Base-by-base conservation (phyloP, 2,329 filamentous ascomycete species). In the Clarireedia homoeocarpa region DNA sequence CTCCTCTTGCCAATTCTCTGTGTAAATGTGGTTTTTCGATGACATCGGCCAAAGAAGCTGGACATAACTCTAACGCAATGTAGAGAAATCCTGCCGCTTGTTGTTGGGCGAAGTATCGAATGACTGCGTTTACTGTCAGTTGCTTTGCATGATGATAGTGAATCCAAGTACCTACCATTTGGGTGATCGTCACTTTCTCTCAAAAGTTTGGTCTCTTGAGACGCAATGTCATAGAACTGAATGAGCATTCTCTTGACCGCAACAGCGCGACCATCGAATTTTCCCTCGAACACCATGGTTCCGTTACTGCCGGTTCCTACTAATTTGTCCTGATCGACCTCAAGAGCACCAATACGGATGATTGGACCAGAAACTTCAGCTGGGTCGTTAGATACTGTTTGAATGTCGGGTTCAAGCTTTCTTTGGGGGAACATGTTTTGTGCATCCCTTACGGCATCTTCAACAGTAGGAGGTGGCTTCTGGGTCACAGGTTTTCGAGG, bases 161-260 rank as follows among this genome's bases (percentile, higher is more conserved):
- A 15, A 23, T 17, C 15, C 1, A 39, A 20, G 20, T 23, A 64
- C 72, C 60, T 74, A 83, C 81, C 82, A 70, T 99, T 97, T 12
- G 88, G 86, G 67, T 99, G 94, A 65, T 96, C 89, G 64, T 99
- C 94, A 67, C 91, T 96, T 70, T 96, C 91, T 58, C 95, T 82
- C 10, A 99, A 74, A 52, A 97, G 77, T 58, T 87, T 87, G 1
- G 96, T 95, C 72, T 99, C 94, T 66, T 96, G 91, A 10, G 89
- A 91, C 0, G 94, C 94, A 63, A 99, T 89, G 62, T 96, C 92
- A 69, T 91, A 96, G 66, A 96, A 96, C 63, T 96, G 89, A 36
- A 92, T 89, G 59, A 97, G 77, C 90, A 99, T 95, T 36, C 94
- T 84, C 76, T 99, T 99, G 48, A 99, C 90, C 1, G 94, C 94